phyloP scores from a whole-genome alignment of 1,284 basidiomycete genomes.

The Fomitopsis schrenkii region DNA sequence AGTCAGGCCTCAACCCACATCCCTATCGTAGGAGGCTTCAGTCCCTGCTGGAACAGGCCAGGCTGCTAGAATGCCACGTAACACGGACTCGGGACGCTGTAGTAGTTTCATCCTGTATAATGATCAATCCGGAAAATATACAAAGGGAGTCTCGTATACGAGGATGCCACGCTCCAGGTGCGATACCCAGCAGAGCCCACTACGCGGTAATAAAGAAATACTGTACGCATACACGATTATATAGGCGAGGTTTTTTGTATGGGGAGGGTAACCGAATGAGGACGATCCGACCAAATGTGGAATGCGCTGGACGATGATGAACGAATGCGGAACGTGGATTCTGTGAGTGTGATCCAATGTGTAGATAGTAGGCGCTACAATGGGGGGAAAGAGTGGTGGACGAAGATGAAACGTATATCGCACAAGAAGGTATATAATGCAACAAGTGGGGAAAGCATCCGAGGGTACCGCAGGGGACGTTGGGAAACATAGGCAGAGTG shows the following conservation, averaged over 20 bases:
- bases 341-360: neutral
- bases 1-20: neutral
- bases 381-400: neutral
- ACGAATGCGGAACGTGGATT: neutral
- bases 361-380: neutral
- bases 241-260: neutral
- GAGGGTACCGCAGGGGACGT: conserved; percentile 2
- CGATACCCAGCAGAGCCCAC: neutral
- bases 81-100: neutral
- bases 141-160: neutral
- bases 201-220: neutral
- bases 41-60: neutral
- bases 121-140: neutral
- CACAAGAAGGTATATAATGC: conserved; percentile 30
- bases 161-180: neutral
- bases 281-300: neutral
- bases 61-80: neutral
- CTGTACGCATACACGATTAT: conserved; percentile 7
- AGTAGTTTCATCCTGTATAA: neutral
- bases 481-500: conserved; percentile 8
- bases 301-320: neutral
- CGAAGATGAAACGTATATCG: conserved; percentile 18
- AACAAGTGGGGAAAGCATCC: conserved; percentile 20
- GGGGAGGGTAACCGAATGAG: neutral
- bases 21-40: neutral